Evolutionary conservation across 352 stramenopile species (phyloP).

Genomic region (Globisporangium canariense): DNA sequence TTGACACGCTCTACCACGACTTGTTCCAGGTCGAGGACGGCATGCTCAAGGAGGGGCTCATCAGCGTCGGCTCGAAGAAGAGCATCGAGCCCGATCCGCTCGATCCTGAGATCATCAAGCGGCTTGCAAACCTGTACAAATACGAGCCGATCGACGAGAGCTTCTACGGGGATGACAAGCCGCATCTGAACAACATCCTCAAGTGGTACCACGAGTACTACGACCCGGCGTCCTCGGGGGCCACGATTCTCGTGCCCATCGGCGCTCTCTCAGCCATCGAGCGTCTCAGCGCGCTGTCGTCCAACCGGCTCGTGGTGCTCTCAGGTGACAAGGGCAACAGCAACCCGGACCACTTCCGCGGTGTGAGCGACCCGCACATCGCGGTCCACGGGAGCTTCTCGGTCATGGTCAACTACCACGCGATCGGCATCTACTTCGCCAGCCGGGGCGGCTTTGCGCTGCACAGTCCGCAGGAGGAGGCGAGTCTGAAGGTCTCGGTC

Average conservation of each 20-base stretch:
- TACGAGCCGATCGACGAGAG: constrained; percentile 79
- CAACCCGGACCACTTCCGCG: constrained; percentile 90
- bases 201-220: constrained; percentile 90
- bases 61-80: constrained; percentile 81
- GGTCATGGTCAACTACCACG: constrained; percentile 96
- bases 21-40: constrained; percentile 87
- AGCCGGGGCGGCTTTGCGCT: constrained; percentile 90
- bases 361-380: constrained; percentile 92
- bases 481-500: constrained; percentile 88
- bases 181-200: constrained; percentile 88
- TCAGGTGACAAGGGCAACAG: constrained; percentile 94
- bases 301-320: constrained; percentile 72
- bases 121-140: constrained; percentile 86
- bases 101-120: constrained; percentile 92
- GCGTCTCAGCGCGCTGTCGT: constrained; percentile 55
- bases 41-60: constrained; percentile 87
- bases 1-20: constrained; percentile 92
- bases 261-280: constrained; percentile 83
- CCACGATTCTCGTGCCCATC: constrained; percentile 90
- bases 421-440: constrained; percentile 90
- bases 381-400: constrained; percentile 94
- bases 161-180: constrained; percentile 74
- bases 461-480: constrained; percentile 91
- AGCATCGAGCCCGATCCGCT: constrained; percentile 75
- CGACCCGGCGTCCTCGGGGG: constrained; percentile 45